Percentiles rank a stretch among this genome's conserved stretches.
Conservation (phyloP, 2,329 filamentous ascomycete species). For the Calonectria multiphialidica region DNA sequence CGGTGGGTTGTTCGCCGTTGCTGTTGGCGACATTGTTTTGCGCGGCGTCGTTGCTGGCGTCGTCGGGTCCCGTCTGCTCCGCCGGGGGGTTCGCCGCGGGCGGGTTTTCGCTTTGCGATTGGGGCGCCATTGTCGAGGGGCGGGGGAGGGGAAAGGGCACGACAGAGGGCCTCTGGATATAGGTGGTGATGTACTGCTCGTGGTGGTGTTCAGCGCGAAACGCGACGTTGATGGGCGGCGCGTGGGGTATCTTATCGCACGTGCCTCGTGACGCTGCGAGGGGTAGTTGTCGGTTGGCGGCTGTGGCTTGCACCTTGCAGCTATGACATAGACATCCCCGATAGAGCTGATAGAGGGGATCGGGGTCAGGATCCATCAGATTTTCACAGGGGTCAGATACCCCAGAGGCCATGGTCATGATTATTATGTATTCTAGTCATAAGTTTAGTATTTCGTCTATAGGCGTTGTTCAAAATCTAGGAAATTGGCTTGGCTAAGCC, state of each 20-base stretch:
- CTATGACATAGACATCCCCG: not conserved
- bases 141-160: not conserved
- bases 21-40: not conserved
- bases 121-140: slow-evolving; percentile 34
- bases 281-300: slow-evolving; percentile 16
- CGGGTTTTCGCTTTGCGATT: slow-evolving; percentile 29
- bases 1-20: not conserved
- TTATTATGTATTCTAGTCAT: not conserved
- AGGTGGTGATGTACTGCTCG: slow-evolving; percentile 8
- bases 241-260: slow-evolving; percentile 38
- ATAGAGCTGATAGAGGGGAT: not conserved
- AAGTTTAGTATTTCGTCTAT: not conserved
- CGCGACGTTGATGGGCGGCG: slow-evolving; percentile 37
- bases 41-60: not conserved
- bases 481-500: slow-evolving; percentile 32
- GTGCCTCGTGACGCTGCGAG: slow-evolving; percentile 27
- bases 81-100: slow-evolving; percentile 3
- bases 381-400: not conserved
- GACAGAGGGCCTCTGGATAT: not conserved
- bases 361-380: not conserved
- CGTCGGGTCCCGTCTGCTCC: slow-evolving; percentile 16
- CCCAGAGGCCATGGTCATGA: not conserved
- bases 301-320: slow-evolving; percentile 32
- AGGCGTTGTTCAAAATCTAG: slow-evolving; percentile 16
- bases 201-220: slow-evolving; percentile 29